Conservation (phyloP, 192 early-diverging fungal species). For the Coemansia sp. region DNA sequence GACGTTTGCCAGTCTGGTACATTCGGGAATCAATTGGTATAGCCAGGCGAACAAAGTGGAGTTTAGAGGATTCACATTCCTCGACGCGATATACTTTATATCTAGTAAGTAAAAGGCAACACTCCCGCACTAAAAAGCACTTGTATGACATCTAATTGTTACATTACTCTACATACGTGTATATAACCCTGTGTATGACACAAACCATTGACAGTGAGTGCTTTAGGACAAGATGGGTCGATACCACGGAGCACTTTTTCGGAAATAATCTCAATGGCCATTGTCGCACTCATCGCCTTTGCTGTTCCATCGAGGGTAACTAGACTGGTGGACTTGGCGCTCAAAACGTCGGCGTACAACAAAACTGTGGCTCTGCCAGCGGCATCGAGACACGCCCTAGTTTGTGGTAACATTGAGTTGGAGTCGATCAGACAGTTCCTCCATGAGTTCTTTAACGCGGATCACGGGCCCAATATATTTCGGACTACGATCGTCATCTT, state of each 20-base stretch:
- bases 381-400: slow-evolving; percentile 37
- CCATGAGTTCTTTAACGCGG: slow-evolving; percentile 54
- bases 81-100: slow-evolving; percentile 56
- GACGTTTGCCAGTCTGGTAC: slow-evolving; percentile 46
- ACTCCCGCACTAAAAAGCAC: neutral
- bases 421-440: slow-evolving; percentile 48
- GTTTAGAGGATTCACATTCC: slow-evolving; percentile 35
- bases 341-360: slow-evolving; percentile 43
- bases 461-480: slow-evolving; percentile 53
- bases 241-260: slow-evolving; percentile 51
- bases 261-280: slow-evolving; percentile 46
- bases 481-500: slow-evolving; percentile 45
- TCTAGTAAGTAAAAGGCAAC: slow-evolving; percentile 38
- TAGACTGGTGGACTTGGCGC: slow-evolving; percentile 39
- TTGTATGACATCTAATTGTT: neutral
- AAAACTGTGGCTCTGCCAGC: slow-evolving; percentile 38
- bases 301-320: slow-evolving; percentile 48
- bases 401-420: slow-evolving; percentile 48
- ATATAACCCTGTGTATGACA: slow-evolving; percentile 11
- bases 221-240: slow-evolving; percentile 29
- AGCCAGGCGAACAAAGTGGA: slow-evolving; percentile 25
- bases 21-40: slow-evolving; percentile 55
- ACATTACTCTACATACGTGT: neutral
- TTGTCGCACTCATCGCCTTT: slow-evolving; percentile 50
- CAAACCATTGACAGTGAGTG: slow-evolving; percentile 34